Conservation (phyloP, 108 stramenopile species). For the Schizochytrium sp. region DNA sequence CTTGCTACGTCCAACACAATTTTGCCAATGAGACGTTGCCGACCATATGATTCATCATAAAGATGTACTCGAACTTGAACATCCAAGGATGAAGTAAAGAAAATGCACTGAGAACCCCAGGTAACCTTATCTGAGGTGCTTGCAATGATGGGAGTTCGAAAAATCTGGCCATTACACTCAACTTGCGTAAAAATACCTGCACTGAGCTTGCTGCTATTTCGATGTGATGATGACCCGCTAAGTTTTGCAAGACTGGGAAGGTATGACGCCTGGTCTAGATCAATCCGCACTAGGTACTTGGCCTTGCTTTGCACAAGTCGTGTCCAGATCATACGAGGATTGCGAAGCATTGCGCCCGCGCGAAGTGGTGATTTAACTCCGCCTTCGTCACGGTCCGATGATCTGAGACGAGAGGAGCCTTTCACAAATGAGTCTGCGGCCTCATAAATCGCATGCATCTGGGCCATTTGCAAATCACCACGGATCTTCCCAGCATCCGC, state of each 20-base stretch:
- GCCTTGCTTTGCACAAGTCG: slow-evolving; percentile 18
- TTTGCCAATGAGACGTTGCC: neutral
- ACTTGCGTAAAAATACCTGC: slow-evolving; percentile 8
- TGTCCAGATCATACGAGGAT: slow-evolving; percentile 27
- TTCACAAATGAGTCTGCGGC: neutral
- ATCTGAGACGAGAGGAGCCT: neutral
- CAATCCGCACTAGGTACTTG: neutral
- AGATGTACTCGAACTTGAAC: neutral
- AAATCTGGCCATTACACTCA: slow-evolving; percentile 30
- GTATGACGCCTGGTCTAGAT: neutral
- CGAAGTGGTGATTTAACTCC: slow-evolving; percentile 21
- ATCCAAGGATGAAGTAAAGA: neutral
- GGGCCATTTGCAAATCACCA: slow-evolving; percentile 33
- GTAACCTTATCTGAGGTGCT: neutral
- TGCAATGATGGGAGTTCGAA: neutral
- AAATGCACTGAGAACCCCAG: slow-evolving; percentile 12
- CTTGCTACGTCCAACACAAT: neutral
- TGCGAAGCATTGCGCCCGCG: slow-evolving; percentile 13
- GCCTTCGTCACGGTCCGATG: neutral
- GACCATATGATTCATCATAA: neutral
- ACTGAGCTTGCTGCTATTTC: neutral
- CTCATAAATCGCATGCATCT: slow-evolving; percentile 36
- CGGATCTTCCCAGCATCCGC: neutral
- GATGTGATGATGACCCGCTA: neutral
- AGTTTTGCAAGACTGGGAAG: neutral